Evolutionary conservation across 2,329 filamentous ascomycete genomes (phyloP).

Genomic region (Microdochium nivale): DNA sequence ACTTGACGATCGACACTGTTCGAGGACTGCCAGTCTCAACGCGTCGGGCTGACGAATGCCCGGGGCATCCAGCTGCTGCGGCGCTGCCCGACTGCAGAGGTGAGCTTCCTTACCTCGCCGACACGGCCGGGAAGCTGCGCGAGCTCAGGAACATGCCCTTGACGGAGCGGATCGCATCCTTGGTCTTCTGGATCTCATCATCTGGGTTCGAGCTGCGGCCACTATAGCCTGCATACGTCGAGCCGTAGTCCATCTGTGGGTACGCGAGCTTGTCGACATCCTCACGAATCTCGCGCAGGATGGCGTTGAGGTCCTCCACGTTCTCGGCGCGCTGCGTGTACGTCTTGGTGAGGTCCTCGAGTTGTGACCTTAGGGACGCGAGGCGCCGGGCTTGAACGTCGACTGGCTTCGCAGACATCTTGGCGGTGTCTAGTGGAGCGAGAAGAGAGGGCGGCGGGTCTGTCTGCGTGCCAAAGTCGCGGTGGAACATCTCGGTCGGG

Average conservation of each 20-base stretch:
- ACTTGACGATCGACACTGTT: no score
- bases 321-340: conserved; percentile 35
- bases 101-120: conserved; percentile 16
- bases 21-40: no score
- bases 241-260: conserved; percentile 26
- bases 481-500: conserved; percentile 72
- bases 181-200: conserved; percentile 65
- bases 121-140: conserved; percentile 56
- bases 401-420: conserved; percentile 15
- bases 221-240: conserved; percentile 30
- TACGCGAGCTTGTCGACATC: conserved; percentile 57
- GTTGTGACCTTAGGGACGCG: conserved; percentile 28
- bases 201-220: conserved; percentile 42
- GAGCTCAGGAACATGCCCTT: conserved; percentile 73
- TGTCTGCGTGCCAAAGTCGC: conserved; percentile 74
- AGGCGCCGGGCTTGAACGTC: conserved; percentile 34
- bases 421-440: conserved; percentile 7
- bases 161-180: conserved; percentile 67
- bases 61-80: no score
- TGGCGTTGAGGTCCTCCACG: conserved; percentile 40
- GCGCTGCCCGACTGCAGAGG: background rate
- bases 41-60: no score
- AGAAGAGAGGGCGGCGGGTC: conserved; percentile 38
- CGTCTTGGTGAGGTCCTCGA: conserved; percentile 34
- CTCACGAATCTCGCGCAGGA: conserved; percentile 50